phyloP scores from a whole-genome alignment of 352 stramenopile genomes.

The Pythium sp. region DNA sequence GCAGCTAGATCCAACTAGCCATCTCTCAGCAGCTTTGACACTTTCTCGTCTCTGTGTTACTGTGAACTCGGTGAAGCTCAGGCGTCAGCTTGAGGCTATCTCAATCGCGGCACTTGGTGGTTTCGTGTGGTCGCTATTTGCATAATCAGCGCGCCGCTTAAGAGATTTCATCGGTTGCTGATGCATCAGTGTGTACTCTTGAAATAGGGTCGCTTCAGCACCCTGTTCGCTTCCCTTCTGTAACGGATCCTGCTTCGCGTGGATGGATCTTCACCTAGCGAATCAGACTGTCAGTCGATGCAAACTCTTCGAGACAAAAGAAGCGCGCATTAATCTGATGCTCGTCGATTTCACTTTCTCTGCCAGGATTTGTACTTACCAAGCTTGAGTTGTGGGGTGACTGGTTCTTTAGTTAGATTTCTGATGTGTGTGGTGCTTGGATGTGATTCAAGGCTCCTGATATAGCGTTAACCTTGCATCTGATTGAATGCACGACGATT shows the following conservation, averaged over 20 bases:
- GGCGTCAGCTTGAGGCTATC: background rate
- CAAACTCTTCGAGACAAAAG: background rate
- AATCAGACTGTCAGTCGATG: background rate
- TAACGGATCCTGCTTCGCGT: background rate
- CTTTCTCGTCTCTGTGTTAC: background rate
- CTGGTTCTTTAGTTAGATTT: no score
- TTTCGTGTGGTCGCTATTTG: constrained; percentile 1
- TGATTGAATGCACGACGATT: no score
- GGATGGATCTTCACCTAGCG: background rate
- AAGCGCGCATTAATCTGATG: no score
- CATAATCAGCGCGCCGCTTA: background rate
- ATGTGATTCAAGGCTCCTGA: background rate
- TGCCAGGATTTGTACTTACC: no score
- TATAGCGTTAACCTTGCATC: background rate
- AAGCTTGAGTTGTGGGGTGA: no score
- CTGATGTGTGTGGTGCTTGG: no score
- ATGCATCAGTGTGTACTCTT: background rate
- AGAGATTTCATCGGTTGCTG: background rate
- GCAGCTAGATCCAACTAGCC: background rate
- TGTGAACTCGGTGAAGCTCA: background rate
- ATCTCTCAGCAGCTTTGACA: background rate
- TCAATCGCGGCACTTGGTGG: background rate
- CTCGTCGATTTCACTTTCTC: no score
- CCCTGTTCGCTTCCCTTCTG: background rate
- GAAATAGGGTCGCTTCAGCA: background rate